A percentile compares a stretch with the other conserved stretches of the same genome.
phyloP scores from a whole-genome alignment of 1,139 yeast genomes.

The Scheffersomyces parashehatae region DNA sequence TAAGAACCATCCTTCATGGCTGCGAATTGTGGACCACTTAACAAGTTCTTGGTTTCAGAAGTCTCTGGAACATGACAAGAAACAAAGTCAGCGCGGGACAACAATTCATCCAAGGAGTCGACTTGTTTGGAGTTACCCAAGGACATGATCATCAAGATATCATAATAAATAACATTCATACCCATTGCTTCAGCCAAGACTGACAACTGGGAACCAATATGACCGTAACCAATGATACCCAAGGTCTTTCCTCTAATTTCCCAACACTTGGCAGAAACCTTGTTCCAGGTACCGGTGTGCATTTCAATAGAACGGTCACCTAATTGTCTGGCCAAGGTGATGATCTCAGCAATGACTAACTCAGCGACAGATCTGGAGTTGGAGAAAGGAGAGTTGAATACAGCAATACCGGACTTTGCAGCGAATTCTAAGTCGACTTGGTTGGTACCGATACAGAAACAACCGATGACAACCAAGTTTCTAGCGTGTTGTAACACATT shows the following conservation, averaged over 20 bases:
- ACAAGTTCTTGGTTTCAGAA: conserved; percentile 86
- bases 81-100: conserved; percentile 81
- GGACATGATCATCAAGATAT: conserved; percentile 89
- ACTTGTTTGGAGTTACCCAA: conserved; percentile 97
- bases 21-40: conserved; percentile 87
- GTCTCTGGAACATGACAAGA: conserved; percentile 95
- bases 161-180: conserved; percentile 94
- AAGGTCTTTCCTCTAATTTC: conserved; percentile 98
- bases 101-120: conserved; percentile 75
- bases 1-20: conserved; percentile 97
- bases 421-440: conserved; percentile 94
- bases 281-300: conserved; percentile 98
- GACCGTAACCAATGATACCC: conserved; percentile 98
- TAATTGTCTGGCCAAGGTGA: conserved; percentile 90
- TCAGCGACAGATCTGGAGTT: conserved; percentile 99
- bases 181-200: conserved; percentile 98
- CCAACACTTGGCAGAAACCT: conserved; percentile 95
- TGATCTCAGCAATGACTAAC: conserved; percentile 92
- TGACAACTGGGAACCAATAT: conserved; percentile 95
- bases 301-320: conserved; percentile 96
- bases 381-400: conserved; percentile 97
- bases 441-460: conserved; percentile 99
- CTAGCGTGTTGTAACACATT: conserved; percentile 81
- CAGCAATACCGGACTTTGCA: conserved; percentile 91
- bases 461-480: conserved; percentile 88